Evolutionary conservation across 305 asterid genomes (phyloP).

Genomic region (Fraxinus latifolia): DNA sequence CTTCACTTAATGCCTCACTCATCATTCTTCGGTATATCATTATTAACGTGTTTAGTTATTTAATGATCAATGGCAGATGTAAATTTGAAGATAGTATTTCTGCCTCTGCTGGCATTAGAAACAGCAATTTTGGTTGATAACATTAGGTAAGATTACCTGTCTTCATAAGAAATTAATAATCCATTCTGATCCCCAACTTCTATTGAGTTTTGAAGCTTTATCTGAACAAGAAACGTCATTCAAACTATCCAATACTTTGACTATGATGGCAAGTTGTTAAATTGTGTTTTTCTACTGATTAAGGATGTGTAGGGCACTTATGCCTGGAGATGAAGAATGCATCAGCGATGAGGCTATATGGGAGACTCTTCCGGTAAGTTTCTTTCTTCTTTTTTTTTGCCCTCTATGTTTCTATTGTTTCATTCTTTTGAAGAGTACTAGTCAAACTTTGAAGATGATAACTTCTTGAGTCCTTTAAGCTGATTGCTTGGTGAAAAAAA

Average conservation of each 20-base stretch:
- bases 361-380: conserved; percentile 94
- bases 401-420: neutral
- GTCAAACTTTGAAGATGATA: neutral
- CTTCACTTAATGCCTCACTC: conserved; percentile 1
- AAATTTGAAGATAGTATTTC: conserved; percentile 84
- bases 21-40: neutral
- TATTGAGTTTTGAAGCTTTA: neutral
- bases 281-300: conserved; percentile 25
- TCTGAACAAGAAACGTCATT: conserved; percentile 7
- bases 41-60: conserved; percentile 22
- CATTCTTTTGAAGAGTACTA: neutral
- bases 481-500: neutral
- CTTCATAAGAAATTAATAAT: conserved; percentile 2
- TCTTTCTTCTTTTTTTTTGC: neutral
- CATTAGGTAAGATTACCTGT: conserved; percentile 53
- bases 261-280: conserved; percentile 5
- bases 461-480: conserved; percentile 11
- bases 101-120: conserved; percentile 84
- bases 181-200: neutral
- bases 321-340: conserved; percentile 93
- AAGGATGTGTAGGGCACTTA: conserved; percentile 92
- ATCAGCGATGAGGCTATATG: conserved; percentile 90
- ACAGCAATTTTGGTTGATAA: conserved; percentile 80
- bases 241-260: conserved; percentile 5
- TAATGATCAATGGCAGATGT: conserved; percentile 56